Percentiles rank a stretch among this genome's conserved stretches.
Conservation (phyloP, 116 monocot genomes). For the Iris pallida region DNA sequence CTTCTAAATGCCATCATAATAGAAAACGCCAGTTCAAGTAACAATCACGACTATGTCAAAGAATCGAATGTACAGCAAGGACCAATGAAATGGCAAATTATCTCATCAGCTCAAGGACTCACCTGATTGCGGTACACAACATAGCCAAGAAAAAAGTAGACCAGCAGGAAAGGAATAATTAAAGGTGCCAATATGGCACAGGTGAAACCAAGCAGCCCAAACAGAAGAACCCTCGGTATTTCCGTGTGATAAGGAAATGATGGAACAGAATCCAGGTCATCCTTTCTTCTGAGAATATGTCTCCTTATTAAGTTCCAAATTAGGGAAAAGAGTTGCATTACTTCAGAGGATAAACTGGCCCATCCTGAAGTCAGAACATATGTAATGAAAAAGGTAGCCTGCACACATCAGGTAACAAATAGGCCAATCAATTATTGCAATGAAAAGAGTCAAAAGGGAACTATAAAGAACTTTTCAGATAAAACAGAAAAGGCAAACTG, state of each 20-base stretch:
- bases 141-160: conserved; percentile 82
- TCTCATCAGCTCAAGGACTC: conserved; percentile 8
- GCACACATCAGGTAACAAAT: conserved; percentile 18
- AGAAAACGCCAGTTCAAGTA: too few species aligned
- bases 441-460: neutral
- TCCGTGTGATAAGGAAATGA: conserved; percentile 94
- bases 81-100: too few species aligned
- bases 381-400: conserved; percentile 97
- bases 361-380: conserved; percentile 96
- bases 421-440: neutral
- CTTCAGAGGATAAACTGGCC: conserved; percentile 87
- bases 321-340: conserved; percentile 75
- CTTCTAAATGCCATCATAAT: too few species aligned
- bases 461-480: neutral
- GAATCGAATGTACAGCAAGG: conserved; percentile 1
- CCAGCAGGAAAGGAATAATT: conserved; percentile 90
- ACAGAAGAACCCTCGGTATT: conserved; percentile 73
- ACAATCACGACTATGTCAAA: neutral
- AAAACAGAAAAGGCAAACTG: neutral
- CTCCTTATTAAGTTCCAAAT: conserved; percentile 58
- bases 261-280: conserved; percentile 45
- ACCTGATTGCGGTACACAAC: conserved; percentile 96
- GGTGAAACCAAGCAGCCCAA: conserved; percentile 85
- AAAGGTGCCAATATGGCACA: conserved; percentile 85
- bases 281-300: conserved; percentile 30